Base-by-base conservation (phyloP, 2,329 filamentous ascomycete species). In the Aspergillus sp. region DNA sequence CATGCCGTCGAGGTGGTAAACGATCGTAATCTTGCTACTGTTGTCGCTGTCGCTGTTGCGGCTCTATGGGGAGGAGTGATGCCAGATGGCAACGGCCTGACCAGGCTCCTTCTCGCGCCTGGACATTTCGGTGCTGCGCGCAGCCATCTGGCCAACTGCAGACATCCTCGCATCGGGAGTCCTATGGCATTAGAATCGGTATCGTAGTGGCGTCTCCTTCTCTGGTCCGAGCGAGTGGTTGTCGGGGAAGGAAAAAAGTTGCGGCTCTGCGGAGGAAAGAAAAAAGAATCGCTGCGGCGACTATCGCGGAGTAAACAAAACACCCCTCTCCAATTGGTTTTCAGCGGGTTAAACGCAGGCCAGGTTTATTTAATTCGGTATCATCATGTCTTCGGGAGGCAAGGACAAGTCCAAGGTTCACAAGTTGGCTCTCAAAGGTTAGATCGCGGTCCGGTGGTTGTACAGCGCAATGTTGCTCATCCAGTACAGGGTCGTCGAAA, bases 341-440 rank as follows among this genome's bases (percentile, higher is more conserved):
- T 19, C 19, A 19, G 19, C 19, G 19, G 19, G 2, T 19, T 19
- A 2, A 19, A 19, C 19, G 19, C 19, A 19, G 19, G 19, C 2
- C 19, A 19, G 19, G 19, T 1, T 19, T 19, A 19, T 19, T 19
- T 19, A 19, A 19, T 19, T 47, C 44, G 48, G 26, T 38, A 27
- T 32, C 57, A 61, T 43, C 29, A 72, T 73, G 69, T 66, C 73
- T 8, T 66, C 71, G 19, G 63, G 75, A 50, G 36, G 12, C 4
- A 78, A 77, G 54, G 79, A 81, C 61, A 89, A 89, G 62, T 87
- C 88, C 57, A 95, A 96, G 71, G 82, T 89, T 51, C 93, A 98
- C 75, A 97, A 95, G 76, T 80, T 98, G 52, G 87, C 90, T 34
- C 77, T 68, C 45, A 70, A 69, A 62, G 69, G 70, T 71, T 19